Percentiles rank a stretch among this genome's conserved stretches.
phyloP scores from a whole-genome alignment of 2,329 filamentous ascomycete genomes.

The Aspergillus sp. region DNA sequence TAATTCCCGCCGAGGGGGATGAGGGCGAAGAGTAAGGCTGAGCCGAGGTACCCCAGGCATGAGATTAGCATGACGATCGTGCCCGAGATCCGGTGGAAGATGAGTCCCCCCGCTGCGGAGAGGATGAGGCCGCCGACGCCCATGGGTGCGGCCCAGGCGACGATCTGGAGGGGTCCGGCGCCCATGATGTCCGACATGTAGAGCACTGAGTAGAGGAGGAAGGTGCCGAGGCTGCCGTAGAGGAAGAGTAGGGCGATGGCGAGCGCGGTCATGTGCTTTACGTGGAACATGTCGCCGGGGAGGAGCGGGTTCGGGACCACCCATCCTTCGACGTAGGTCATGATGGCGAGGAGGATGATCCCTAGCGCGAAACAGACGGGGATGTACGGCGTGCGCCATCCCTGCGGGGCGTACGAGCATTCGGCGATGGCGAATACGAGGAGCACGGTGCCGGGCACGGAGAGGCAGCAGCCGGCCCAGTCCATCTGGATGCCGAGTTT shows the following conservation, averaged over 20 bases:
- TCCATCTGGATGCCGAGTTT: constrained; percentile 60
- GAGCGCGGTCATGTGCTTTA: constrained; percentile 67
- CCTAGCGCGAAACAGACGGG: constrained; percentile 65
- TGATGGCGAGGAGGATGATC: constrained; percentile 56
- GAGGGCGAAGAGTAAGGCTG: constrained; percentile 63
- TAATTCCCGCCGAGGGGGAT: constrained; percentile 59
- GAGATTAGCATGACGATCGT: constrained; percentile 64
- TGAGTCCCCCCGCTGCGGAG: constrained; percentile 60
- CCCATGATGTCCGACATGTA: constrained; percentile 61
- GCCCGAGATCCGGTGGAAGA: constrained; percentile 66
- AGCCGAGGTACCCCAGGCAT: constrained; percentile 57
- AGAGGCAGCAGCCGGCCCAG: constrained; percentile 62
- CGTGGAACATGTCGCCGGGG: constrained; percentile 67
- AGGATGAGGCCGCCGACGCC: constrained; percentile 67
- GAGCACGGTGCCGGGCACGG: constrained; percentile 65
- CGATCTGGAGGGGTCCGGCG: constrained; percentile 61
- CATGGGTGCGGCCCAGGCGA: constrained; percentile 69
- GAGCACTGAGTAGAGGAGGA: constrained; percentile 65
- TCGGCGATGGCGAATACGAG: constrained; percentile 75
- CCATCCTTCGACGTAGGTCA: constrained; percentile 72
- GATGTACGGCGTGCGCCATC: constrained; percentile 75
- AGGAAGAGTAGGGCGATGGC: constrained; percentile 61
- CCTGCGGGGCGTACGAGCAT: constrained; percentile 64
- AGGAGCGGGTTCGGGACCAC: constrained; percentile 67
- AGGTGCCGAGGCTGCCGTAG: constrained; percentile 69